Evolutionary conservation across 2,329 filamentous ascomycete genomes (phyloP).

Genomic region (Orbilia oligospora): DNA sequence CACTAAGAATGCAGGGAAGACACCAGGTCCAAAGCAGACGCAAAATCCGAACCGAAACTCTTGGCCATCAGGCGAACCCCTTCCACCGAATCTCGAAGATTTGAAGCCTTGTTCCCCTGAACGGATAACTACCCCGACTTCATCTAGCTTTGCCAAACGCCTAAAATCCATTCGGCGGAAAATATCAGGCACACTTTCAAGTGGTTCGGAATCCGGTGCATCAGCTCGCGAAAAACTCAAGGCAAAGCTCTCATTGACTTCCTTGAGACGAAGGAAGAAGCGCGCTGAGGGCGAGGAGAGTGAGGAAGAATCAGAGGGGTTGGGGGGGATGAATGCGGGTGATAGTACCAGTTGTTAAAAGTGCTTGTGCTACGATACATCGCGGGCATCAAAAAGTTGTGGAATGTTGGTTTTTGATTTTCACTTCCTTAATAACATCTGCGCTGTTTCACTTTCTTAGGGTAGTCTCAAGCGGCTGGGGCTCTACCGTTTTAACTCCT

Average conservation of each 20-base stretch:
- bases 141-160: not conserved
- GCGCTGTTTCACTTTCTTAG: not conserved
- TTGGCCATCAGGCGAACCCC: not conserved
- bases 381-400: not conserved
- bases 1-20: conserved; percentile 47
- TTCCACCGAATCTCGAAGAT: not conserved
- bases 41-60: not conserved
- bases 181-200: conserved; percentile 2
- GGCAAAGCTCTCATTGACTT: conserved; percentile 5
- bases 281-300: too few species aligned
- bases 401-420: conserved; percentile 8
- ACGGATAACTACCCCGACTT: too few species aligned
- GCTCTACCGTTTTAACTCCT: not conserved
- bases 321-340: not conserved
- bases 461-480: not conserved
- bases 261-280: conserved; percentile 6
- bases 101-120: not conserved
- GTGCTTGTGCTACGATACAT: not conserved
- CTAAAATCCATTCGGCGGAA: conserved; percentile 2
- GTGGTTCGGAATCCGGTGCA: not conserved
- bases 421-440: conserved; percentile 1
- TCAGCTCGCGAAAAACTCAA: not conserved
- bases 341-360: not conserved
- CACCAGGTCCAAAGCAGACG: conserved; percentile 10
- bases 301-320: not conserved